Conservation (phyloP, 257 asterid species). For the Lycium ferocissimum region DNA sequence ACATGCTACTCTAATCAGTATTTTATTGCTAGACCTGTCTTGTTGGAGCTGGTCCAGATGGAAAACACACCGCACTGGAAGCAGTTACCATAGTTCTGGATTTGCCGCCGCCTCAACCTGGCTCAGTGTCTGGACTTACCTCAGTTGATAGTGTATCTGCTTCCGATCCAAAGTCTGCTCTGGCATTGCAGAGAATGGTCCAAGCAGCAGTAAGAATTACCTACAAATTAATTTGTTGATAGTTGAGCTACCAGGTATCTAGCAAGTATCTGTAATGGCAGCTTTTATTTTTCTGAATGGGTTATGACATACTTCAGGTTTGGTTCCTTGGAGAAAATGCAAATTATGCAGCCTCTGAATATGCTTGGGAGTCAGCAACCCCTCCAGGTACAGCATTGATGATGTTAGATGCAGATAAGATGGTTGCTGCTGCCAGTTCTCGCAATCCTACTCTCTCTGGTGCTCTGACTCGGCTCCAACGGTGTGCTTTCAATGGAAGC, state of each 20-base stretch:
- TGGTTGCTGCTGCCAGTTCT: slow-evolving; percentile 99
- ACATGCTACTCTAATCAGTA: background rate
- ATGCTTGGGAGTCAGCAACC: slow-evolving; percentile 99
- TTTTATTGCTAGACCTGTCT: slow-evolving; percentile 78
- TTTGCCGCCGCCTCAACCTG: slow-evolving; percentile 99
- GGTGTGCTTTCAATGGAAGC: slow-evolving; percentile 99
- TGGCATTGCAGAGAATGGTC: slow-evolving; percentile 95
- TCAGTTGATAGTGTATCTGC: slow-evolving; percentile 93
- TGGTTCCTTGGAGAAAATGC: slow-evolving; percentile 99
- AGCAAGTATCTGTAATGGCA: slow-evolving; percentile 3
- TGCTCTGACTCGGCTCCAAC: slow-evolving; percentile 97
- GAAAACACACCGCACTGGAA: slow-evolving; percentile 97
- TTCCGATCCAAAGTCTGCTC: slow-evolving; percentile 96
- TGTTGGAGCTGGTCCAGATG: slow-evolving; percentile 99
- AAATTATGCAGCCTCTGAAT: slow-evolving; percentile 99
- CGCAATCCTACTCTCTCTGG: slow-evolving; percentile 98
- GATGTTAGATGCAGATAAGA: slow-evolving; percentile 99
- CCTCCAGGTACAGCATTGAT: slow-evolving; percentile 99
- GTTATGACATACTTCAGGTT: slow-evolving; percentile 57
- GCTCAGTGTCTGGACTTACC: slow-evolving; percentile 72
- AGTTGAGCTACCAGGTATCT: slow-evolving; percentile 20
- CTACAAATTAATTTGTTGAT: slow-evolving; percentile 30
- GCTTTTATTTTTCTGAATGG: slow-evolving; percentile 31
- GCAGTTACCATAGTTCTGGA: slow-evolving; percentile 98
- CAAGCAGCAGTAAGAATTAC: slow-evolving; percentile 91